Base-by-base conservation (phyloP, 2,329 filamentous ascomycete genomes). In the Beauveria pseudobassiana region DNA sequence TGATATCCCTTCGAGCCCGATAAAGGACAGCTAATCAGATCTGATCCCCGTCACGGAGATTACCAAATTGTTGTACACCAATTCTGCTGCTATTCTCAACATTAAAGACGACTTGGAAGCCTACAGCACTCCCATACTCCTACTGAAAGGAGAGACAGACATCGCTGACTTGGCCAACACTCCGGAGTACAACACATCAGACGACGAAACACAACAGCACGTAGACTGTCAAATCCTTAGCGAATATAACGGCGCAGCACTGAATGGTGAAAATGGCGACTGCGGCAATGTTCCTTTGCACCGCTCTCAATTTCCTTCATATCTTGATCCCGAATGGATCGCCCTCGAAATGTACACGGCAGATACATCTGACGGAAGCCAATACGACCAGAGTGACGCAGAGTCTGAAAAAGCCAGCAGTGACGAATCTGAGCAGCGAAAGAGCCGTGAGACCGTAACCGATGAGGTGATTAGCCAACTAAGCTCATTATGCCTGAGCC, bases 1-100 rank as follows among this genome's bases (percentile, higher is more conserved):
- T 59, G 79, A 80, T 9, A 72, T 76, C 0, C 71, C 75, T 10
- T 72, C 74, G 16, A 46, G 59, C 20, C 60, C 65, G 7, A 64
- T 63, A 4, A 71, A 70, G 10, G 76, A 78, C 18, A 81, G 81
- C 3, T 78, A 85, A 57, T 74, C 78, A 43, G 83, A 86, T 63
- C 75, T 74, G 0, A 76, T 85, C n/a, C 81, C 81, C 0, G 74
- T 83, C 4, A 73, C 77, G 40, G 78, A 85, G 68, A 83, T 96
- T 5, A 90, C 91, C 6, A 96, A 96, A 70, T 91, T 96, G 38
- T 96, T 96, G 74, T 97, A 96, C 69, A 91, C 92, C 1, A 90
- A 96, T 66, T 96, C 91, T 0, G 92, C 92, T 20, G 90, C 90
- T 67, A 90, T 97, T 10, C 79, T 97, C 28, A 96, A 96, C 64